Conservation (phyloP, 495 filamentous ascomycete genomes). For the Penicillium malachiteum region DNA sequence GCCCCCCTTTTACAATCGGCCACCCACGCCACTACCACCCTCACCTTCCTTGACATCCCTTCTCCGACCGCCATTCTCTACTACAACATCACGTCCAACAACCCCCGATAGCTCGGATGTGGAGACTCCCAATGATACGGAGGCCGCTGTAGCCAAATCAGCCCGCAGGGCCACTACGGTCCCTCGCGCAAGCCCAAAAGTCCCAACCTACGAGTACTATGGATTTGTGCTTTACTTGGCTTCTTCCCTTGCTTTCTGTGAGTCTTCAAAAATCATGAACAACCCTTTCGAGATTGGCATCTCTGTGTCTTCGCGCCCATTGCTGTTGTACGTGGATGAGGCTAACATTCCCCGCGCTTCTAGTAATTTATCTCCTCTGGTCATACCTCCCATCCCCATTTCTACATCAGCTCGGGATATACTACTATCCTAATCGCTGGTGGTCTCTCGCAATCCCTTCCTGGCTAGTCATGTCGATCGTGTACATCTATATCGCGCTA, state of each 20-base stretch:
- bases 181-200: conserved; percentile 84
- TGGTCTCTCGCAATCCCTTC: conserved; percentile 91
- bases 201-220: conserved; percentile 98
- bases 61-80: conserved; percentile 70
- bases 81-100: conserved; percentile 77
- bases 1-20: conserved; percentile 84
- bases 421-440: conserved; percentile 97
- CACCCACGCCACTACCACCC: conserved; percentile 85
- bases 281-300: no score
- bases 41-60: conserved; percentile 94
- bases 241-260: conserved; percentile 70
- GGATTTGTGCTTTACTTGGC: conserved; percentile 94
- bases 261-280: no score
- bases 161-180: conserved; percentile 68
- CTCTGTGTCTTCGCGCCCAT: no score
- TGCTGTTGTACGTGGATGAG: no score
- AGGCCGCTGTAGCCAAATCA: conserved; percentile 62
- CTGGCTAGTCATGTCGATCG: conserved; percentile 82
- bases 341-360: background rate
- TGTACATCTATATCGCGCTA: conserved; percentile 93
- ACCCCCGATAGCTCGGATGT: conserved; percentile 90
- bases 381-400: conserved; percentile 89
- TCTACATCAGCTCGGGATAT: conserved; percentile 87
- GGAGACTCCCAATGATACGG: conserved; percentile 63
- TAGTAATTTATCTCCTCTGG: conserved; percentile 89